Conservation (phyloP, 306 rosid genomes). For the Begonia loranthoides region DNA sequence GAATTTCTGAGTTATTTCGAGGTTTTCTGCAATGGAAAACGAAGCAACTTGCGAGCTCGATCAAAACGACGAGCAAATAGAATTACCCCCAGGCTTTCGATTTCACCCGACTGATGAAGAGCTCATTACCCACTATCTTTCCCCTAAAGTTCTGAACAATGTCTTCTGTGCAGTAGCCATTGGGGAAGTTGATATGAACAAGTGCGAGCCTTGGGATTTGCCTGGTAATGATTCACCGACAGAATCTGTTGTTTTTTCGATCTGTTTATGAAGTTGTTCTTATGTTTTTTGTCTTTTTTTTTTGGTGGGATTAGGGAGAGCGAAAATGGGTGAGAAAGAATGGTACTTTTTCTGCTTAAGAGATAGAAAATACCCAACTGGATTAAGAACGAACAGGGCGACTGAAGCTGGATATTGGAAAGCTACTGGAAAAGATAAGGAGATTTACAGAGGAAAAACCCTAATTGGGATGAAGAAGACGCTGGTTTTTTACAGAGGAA, state of each 20-base stretch:
- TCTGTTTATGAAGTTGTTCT: neutral
- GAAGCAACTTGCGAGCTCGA: constrained; percentile 9
- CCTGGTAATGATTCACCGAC: constrained; percentile 31
- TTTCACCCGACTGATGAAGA: constrained; percentile 92
- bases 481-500: constrained; percentile 74
- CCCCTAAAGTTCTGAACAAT: constrained; percentile 44
- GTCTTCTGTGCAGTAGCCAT: constrained; percentile 46
- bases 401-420: constrained; percentile 86
- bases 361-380: constrained; percentile 79
- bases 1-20: constrained; percentile 2
- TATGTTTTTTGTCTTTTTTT: neutral
- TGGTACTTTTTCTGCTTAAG: constrained; percentile 77
- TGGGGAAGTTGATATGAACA: constrained; percentile 72
- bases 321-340: constrained; percentile 74
- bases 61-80: constrained; percentile 26
- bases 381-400: constrained; percentile 76
- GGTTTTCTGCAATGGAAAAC: neutral
- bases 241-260: neutral
- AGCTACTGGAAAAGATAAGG: constrained; percentile 89
- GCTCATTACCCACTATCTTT: constrained; percentile 58
- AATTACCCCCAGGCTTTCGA: constrained; percentile 83
- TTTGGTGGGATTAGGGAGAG: constrained; percentile 45
- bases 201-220: constrained; percentile 92
- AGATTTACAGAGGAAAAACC: constrained; percentile 31
- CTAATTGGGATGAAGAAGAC: constrained; percentile 92